Base-by-base conservation (phyloP, 2,329 filamentous ascomycete genomes). In the Colletotrichum kahawae region DNA sequence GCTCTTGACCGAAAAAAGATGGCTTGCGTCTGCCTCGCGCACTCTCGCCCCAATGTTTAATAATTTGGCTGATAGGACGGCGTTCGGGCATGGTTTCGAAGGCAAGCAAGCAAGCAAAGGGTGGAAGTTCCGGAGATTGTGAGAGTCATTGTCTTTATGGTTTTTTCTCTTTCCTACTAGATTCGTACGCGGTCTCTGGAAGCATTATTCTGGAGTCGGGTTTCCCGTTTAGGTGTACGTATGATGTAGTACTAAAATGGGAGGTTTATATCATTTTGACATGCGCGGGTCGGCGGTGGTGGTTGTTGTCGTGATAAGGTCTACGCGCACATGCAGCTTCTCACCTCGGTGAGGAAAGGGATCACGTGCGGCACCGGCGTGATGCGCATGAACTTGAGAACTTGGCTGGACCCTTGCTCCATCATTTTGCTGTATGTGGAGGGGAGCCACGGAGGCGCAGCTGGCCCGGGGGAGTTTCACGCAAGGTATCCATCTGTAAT, bases 201-300 rank as follows among this genome's bases (percentile, higher is more conserved):
- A 75, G 73, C 73, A 75, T 73, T 24, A 43, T 68, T 75, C 64
- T 64, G 64, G 73, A 75, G 73, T 73, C 70, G 57, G 64, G 56
- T 73, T 54, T 62, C 68, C 57, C 57, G 31, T 64, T 60, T 68
- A 36, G 27, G 33, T 75, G 73, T 75, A 75, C 72, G 56, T 75
- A 73, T 67, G 56, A 73, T 75, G 24, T 73, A 51, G 70, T 75
- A 75, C 64, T 48, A 75, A 68, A 75, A 75, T 59, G 69, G 73
- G 69, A 75, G 63, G 69, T 63, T 71, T 67, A 48, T 43, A 64
- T 73, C 36, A 33, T 33, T 66, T 73, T 51, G 14, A 13, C 31
- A 7, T 38, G 5, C 5, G 29, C 33, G 29, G 16, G 0, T 51
- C 51, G 16, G 31, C 16, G 27, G 18, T 29, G 34, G 27, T n/a